These are phyloP conservation scores for Closterium sp. DNA, from an alignment of 139 green algal genomes.

Conservation along the genomic window DNA sequence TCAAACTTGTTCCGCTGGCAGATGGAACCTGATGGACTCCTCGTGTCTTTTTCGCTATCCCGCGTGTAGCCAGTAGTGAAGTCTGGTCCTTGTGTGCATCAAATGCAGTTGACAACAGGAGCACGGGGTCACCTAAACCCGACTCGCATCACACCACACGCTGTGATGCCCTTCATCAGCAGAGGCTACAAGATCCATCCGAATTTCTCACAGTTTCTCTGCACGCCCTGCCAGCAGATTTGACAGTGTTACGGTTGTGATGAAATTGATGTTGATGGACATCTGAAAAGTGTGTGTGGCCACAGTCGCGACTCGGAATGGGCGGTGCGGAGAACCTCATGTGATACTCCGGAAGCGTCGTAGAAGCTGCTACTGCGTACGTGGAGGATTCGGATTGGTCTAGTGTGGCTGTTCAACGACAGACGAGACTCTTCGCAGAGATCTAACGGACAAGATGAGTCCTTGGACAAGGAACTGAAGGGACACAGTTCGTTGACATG, in stretches of 20 bases:
- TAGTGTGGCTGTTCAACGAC: too few species aligned
- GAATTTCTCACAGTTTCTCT: neutral
- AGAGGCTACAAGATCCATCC: neutral
- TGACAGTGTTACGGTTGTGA: neutral
- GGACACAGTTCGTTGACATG: neutral
- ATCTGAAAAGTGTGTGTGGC: neutral
- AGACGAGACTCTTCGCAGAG: neutral
- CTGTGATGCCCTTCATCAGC: neutral
- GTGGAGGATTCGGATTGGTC: neutral
- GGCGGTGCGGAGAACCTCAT: neutral
- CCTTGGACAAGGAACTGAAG: neutral
- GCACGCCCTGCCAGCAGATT: neutral
- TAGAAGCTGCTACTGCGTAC: neutral
- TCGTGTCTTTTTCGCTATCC: too few species aligned
- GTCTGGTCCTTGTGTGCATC: too few species aligned
- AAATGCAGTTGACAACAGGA: too few species aligned
- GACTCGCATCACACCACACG: neutral
- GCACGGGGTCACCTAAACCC: neutral
- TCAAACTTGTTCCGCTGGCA: neutral
- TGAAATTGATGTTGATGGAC: neutral
- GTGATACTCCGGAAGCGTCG: neutral
- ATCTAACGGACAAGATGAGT: neutral
- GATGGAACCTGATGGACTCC: neutral
- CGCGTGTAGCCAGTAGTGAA: too few species aligned
- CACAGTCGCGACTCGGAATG: neutral